phyloP scores from a whole-genome alignment of 345 rosid genomes.

The Anacardium occidentale region DNA sequence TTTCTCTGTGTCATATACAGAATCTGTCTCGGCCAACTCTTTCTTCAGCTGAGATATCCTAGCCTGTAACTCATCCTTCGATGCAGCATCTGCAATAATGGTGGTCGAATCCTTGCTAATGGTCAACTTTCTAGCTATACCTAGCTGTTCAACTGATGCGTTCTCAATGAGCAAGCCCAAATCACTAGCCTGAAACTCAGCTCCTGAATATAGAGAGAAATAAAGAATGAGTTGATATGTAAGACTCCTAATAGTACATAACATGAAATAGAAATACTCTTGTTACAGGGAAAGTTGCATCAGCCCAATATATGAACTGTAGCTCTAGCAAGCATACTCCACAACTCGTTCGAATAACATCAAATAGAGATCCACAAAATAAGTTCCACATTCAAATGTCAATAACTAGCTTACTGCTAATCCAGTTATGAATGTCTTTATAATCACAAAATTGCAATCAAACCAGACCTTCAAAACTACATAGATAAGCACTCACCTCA shows the following conservation, averaged over 20 bases:
- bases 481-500: background rate
- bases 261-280: background rate
- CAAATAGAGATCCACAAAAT: background rate
- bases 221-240: background rate
- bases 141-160: conserved; percentile 79
- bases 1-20: conserved; percentile 83
- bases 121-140: conserved; percentile 79
- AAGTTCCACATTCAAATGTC: background rate
- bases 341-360: background rate
- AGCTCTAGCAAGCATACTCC: background rate
- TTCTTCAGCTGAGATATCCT: conserved; percentile 80
- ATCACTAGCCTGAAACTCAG: conserved; percentile 87
- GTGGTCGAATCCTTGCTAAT: conserved; percentile 82
- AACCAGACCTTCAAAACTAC: background rate
- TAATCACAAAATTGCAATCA: background rate
- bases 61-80: conserved; percentile 89
- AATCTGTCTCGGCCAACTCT: conserved; percentile 87
- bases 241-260: background rate
- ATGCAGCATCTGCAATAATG: conserved; percentile 87
- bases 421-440: background rate
- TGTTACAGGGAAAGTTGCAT: background rate
- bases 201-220: conserved; percentile 65
- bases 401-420: background rate
- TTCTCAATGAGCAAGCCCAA: conserved; percentile 75
- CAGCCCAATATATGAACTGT: background rate